These are phyloP conservation scores for Xerocomellus dryophilus DNA, from an alignment of 768 basidiomycete species.

Conservation along the genomic window DNA sequence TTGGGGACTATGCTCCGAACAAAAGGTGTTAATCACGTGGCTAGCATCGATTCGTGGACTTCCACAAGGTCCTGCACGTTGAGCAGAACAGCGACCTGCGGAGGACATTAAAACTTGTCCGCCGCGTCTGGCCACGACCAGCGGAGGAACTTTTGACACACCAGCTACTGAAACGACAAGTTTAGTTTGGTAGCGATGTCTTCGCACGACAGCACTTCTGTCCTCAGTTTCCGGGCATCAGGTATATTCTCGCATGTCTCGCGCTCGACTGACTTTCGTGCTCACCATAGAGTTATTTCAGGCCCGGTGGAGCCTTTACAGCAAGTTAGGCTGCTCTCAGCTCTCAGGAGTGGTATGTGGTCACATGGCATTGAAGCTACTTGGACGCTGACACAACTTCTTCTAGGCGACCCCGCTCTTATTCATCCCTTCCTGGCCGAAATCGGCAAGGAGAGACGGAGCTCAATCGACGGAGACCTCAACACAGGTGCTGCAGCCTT, in stretches of 20 bases:
- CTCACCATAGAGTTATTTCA: constrained; percentile 12
- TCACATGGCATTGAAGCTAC: neutral
- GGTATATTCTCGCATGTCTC: constrained; percentile 6
- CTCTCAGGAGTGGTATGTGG: constrained; percentile 57
- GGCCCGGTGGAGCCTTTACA: constrained; percentile 46
- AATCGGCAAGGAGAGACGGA: constrained; percentile 63
- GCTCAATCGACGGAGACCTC: constrained; percentile 44
- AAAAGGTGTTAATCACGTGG: constrained; percentile 13
- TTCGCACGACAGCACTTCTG: constrained; percentile 13
- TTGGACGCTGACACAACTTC: neutral
- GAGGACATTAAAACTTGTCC: neutral
- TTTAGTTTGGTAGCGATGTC: constrained; percentile 18
- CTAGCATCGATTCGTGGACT: neutral
- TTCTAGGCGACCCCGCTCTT: constrained; percentile 65
- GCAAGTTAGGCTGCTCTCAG: constrained; percentile 63
- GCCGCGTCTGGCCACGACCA: neutral
- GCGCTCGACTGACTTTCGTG: neutral
- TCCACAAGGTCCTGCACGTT: constrained; percentile 1
- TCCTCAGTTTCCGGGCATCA: constrained; percentile 17
- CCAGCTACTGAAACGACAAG: neutral
- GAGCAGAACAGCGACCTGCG: constrained; percentile 4
- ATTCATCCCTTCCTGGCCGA: constrained; percentile 83
- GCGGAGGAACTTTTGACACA: neutral
- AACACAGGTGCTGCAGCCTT: constrained; percentile 74
- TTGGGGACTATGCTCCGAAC: neutral